Evolutionary conservation across 257 asterid genomes (phyloP).

Genomic region (Parsonsia alboflavescens): DNA sequence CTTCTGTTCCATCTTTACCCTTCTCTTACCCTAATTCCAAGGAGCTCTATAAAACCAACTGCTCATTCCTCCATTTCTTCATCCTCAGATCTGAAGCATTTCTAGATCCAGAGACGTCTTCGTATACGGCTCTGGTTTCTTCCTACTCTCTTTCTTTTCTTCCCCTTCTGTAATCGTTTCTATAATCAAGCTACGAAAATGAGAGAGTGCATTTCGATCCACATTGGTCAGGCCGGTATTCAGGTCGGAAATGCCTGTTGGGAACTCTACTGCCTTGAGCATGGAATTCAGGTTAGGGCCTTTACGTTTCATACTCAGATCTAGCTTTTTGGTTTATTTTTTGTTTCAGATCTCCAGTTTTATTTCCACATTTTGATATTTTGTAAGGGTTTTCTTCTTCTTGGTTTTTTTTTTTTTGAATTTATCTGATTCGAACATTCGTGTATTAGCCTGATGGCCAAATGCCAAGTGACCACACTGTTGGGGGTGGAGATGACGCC

Average conservation of each 20-base stretch:
- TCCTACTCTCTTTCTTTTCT: too few relatives aligned
- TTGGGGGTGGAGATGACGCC: conserved; percentile 95
- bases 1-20: background rate
- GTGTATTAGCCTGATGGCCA: conserved; percentile 75
- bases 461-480: conserved; percentile 80
- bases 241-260: conserved; percentile 96
- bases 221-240: conserved; percentile 96
- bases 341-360: conserved; percentile 3
- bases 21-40: conserved; percentile 6
- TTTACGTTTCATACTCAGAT: background rate
- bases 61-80: background rate
- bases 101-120: conserved; percentile 30
- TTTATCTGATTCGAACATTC: background rate
- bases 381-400: too few relatives aligned
- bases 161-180: background rate
- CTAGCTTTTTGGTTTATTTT: background rate
- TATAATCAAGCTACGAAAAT: conserved; percentile 25
- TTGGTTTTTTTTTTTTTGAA: too few relatives aligned
- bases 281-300: conserved; percentile 60
- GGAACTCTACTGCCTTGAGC: conserved; percentile 97
- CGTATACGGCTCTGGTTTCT: conserved; percentile 31
- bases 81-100: conserved; percentile 10
- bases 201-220: conserved; percentile 98
- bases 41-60: conserved; percentile 6
- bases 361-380: background rate